A percentile compares a stretch with the other conserved stretches of the same genome.
Evolutionary conservation across 2,329 filamentous ascomycete genomes (phyloP).

Genomic region (Passalora sequoiae): DNA sequence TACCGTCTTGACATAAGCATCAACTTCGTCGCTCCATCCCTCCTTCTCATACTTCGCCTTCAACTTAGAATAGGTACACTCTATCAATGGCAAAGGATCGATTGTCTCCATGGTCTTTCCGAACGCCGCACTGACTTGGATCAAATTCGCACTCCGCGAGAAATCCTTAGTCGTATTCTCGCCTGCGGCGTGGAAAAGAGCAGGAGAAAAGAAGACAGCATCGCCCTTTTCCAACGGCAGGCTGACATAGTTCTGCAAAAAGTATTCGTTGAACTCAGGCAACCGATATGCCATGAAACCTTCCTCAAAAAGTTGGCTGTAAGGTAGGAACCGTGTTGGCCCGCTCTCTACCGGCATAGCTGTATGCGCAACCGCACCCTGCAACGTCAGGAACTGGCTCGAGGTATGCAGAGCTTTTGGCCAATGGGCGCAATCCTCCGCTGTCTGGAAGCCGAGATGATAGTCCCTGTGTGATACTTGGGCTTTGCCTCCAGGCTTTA

Average conservation of each 20-base stretch:
- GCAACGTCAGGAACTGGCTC: slow-evolving; percentile 55
- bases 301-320: slow-evolving; percentile 52
- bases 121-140: slow-evolving; percentile 59
- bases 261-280: slow-evolving; percentile 51
- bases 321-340: slow-evolving; percentile 57
- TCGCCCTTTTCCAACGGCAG: slow-evolving; percentile 53
- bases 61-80: slow-evolving; percentile 43
- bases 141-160: slow-evolving; percentile 54
- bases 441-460: slow-evolving; percentile 58
- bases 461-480: slow-evolving; percentile 60
- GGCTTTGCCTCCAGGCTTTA: slow-evolving; percentile 53
- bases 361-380: slow-evolving; percentile 59
- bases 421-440: slow-evolving; percentile 43
- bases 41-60: slow-evolving; percentile 31
- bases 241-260: slow-evolving; percentile 49
- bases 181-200: slow-evolving; percentile 59
- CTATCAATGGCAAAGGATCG: slow-evolving; percentile 48
- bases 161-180: slow-evolving; percentile 49
- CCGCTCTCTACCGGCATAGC: slow-evolving; percentile 56
- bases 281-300: slow-evolving; percentile 57
- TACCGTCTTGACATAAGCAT: slow-evolving; percentile 48
- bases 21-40: slow-evolving; percentile 41
- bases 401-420: slow-evolving; percentile 52
- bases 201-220: slow-evolving; percentile 60
- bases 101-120: slow-evolving; percentile 61